Evolutionary conservation across 768 basidiomycete genomes (phyloP).

Genomic region (Paxillus rubicundulus): DNA sequence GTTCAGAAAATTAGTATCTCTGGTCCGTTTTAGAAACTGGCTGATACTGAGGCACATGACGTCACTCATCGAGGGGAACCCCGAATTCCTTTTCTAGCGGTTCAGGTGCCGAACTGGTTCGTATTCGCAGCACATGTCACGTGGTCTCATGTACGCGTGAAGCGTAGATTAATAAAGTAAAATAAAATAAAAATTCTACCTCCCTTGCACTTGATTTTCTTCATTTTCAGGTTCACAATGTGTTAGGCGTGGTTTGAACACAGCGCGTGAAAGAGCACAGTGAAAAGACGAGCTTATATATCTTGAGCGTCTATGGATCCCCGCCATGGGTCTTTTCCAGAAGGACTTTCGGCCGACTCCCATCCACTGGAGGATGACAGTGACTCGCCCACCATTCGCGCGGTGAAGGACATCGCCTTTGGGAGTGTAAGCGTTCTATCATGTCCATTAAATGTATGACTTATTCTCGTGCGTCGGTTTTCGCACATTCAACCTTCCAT

Average conservation of each 20-base stretch:
- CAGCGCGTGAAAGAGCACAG: background rate
- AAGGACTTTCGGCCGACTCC: background rate
- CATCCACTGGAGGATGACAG: background rate
- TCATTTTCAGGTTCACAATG: background rate
- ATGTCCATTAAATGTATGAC: background rate
- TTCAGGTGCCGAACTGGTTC: background rate
- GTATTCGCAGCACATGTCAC: slow-evolving; percentile 7
- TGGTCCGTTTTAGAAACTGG: slow-evolving; percentile 18
- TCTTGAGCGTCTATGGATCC: slow-evolving; percentile 10
- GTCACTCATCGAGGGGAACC: slow-evolving; percentile 13
- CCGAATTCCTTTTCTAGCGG: slow-evolving; percentile 10
- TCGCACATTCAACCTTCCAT: slow-evolving; percentile 2
- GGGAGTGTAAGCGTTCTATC: slow-evolving; percentile 40
- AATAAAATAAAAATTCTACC: no score
- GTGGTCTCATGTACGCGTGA: slow-evolving; percentile 3
- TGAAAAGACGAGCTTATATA: background rate
- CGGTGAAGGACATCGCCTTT: slow-evolving; percentile 46
- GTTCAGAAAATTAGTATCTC: background rate
- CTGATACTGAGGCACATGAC: slow-evolving; percentile 22
- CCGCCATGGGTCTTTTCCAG: slow-evolving; percentile 13
- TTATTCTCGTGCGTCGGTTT: background rate
- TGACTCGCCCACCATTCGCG: slow-evolving; percentile 17
- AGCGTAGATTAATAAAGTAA: no score
- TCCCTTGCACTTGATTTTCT: background rate
- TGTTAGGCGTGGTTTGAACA: background rate